phyloP scores from a whole-genome alignment of 768 basidiomycete genomes.

The Ramaria rubella region DNA sequence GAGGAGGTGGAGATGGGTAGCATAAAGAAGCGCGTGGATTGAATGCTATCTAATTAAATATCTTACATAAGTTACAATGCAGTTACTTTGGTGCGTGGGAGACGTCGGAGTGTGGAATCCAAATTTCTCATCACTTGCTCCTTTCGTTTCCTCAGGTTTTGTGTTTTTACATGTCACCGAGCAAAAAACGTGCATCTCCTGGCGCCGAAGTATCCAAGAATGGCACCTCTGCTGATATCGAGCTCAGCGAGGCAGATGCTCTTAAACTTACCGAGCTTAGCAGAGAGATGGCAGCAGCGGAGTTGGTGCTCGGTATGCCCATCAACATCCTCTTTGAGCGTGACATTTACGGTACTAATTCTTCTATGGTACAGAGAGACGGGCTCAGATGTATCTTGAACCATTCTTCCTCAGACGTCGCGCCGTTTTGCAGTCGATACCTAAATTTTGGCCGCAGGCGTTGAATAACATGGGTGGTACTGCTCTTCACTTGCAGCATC shows the following conservation, averaged over 20 bases:
- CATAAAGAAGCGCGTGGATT: constrained; percentile 71
- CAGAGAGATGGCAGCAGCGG: constrained; percentile 63
- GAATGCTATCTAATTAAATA: constrained; percentile 5
- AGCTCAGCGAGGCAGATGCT: constrained; percentile 67
- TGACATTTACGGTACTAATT: neutral
- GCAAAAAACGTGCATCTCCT: constrained; percentile 68
- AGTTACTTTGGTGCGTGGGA: neutral
- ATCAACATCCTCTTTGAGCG: neutral
- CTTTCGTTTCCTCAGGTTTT: neutral
- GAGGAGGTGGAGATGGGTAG: constrained; percentile 78
- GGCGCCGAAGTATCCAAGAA: constrained; percentile 70
- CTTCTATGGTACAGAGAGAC: constrained; percentile 45
- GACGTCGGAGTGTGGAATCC: neutral
- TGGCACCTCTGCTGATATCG: constrained; percentile 41
- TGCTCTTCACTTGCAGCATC: constrained; percentile 61
- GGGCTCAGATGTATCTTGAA: constrained; percentile 47
- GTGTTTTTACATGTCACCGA: constrained; percentile 8
- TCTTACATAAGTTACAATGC: neutral
- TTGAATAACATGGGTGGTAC: constrained; percentile 66
- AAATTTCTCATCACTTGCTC: constrained; percentile 1
- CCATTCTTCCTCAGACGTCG: constrained; percentile 71
- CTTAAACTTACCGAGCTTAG: constrained; percentile 58
- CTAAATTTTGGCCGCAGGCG: constrained; percentile 82
- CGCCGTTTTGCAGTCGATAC: constrained; percentile 53
- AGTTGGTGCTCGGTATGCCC: constrained; percentile 63